Base-by-base conservation (phyloP, 106 monocot genomes). In the Phalaenopsis equestris region DNA sequence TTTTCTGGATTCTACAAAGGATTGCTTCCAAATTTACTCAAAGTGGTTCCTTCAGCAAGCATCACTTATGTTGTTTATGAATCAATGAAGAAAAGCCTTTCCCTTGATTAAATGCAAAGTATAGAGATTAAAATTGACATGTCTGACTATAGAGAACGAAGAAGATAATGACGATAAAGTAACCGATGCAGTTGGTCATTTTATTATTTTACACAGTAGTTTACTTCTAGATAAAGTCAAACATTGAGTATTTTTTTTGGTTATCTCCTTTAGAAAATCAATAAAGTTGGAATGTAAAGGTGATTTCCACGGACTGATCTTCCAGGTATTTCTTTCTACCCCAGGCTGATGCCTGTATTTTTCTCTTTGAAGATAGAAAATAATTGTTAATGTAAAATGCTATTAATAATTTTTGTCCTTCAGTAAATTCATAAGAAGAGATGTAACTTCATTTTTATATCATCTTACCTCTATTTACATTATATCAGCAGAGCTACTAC, bases 41-140 rank as follows among this genome's bases (percentile, higher is more conserved):
- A 98, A 87, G 94, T 98, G 73, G 91, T 98, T 17, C 94, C 94
- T 49, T 87, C 98, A 72, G 94, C 94, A 56, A 98, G 98, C 82
- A 94, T 98, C 73, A 98, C 98, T 19, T 98, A 98, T 79, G 46
- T 98, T 75, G 87, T 94, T 81, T 98, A 94, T 68, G 92, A 94
- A 80, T 82, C 79, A 23, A 98, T 92, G 98, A 94, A 94, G 79
- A 94, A 94, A 77, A 89, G 77, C 76, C 86, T 94, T 38, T 85
- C 82, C 67, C 90, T 98, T 76, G 90, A 91, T 81, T 98, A 94
- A 56, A 52, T 12, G 57, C 75, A 38, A 76, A 65, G 45, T 73
- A 79, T 72, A 75, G 83, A 73, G 72, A 79, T 73, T 42, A 70
- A 67, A 75, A 80, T 79, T 82, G 55, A 56, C 70, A 82, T 81